A percentile compares a stretch with the other conserved stretches of the same genome.
Conservation (phyloP, 2,329 filamentous ascomycete species). For the Dactylellina leptospora region DNA sequence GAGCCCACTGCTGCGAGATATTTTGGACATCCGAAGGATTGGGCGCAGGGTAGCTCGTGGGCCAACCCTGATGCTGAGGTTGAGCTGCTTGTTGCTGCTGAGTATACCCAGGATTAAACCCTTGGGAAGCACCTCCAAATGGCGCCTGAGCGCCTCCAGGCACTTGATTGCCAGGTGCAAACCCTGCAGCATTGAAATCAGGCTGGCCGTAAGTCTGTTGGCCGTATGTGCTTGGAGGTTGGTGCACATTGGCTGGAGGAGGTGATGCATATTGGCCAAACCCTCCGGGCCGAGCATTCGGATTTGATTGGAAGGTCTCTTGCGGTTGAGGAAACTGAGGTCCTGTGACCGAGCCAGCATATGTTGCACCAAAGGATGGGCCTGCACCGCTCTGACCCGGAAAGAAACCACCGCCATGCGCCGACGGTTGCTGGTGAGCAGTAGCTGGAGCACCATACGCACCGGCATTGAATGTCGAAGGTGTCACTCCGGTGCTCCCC, state of each 20-base stretch:
- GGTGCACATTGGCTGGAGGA: constrained; percentile 38
- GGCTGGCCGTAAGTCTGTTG: constrained; percentile 34
- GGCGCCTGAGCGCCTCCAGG: constrained; percentile 9
- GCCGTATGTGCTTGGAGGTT: constrained; percentile 37
- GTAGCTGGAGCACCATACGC: constrained; percentile 38
- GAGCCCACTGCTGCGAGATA: constrained; percentile 51
- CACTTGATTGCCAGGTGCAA: constrained; percentile 16
- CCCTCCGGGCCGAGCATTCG: constrained; percentile 30
- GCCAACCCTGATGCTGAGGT: constrained; percentile 48
- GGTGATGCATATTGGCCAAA: constrained; percentile 47
- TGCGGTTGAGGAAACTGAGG: constrained; percentile 43
- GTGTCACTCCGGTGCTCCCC: no score
- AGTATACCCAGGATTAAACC: constrained; percentile 26
- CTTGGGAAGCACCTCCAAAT: constrained; percentile 27
- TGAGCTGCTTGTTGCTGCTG: constrained; percentile 38
- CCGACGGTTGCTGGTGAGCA: constrained; percentile 19
- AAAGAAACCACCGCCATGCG: constrained; percentile 37
- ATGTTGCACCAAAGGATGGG: constrained; percentile 39
- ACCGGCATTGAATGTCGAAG: constrained; percentile 17
- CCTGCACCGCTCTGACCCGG: constrained; percentile 33
- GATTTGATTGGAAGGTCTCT: constrained; percentile 27
- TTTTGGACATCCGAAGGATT: constrained; percentile 38
- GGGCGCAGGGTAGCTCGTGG: constrained; percentile 9
- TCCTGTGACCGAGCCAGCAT: constrained; percentile 44
- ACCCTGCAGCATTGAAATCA: constrained; percentile 30